Evolutionary conservation across 1,284 basidiomycete species (phyloP).

Genomic region (Ustilago crameri): DNA sequence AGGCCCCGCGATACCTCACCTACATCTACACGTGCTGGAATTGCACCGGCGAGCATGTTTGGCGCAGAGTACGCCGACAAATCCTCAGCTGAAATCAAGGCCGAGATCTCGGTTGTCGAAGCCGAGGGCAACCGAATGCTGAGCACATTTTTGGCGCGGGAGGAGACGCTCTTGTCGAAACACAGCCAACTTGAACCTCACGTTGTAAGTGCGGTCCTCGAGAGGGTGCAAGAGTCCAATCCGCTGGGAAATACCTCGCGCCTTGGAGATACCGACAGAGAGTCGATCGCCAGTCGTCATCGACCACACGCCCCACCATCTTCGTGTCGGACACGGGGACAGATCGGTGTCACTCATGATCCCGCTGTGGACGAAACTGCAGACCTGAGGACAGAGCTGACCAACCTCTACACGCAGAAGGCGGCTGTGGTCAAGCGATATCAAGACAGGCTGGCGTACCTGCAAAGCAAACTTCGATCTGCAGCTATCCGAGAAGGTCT

Average conservation of each 20-base stretch:
- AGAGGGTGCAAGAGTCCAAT: slow-evolving; percentile 7
- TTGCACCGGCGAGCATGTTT: slow-evolving; percentile 35
- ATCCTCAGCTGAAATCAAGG: slow-evolving; percentile 49
- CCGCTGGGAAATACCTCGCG: slow-evolving; percentile 13
- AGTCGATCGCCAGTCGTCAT: neutral
- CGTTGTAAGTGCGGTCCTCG: slow-evolving; percentile 7
- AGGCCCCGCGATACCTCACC: slow-evolving; percentile 9
- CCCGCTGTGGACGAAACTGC: slow-evolving; percentile 5
- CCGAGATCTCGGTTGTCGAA: slow-evolving; percentile 56
- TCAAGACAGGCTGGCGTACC: slow-evolving; percentile 47
- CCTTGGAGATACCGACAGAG: slow-evolving; percentile 1
- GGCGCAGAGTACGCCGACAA: slow-evolving; percentile 51
- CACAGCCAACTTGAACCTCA: slow-evolving; percentile 17
- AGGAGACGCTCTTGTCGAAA: slow-evolving; percentile 42
- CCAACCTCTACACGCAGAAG: slow-evolving; percentile 31
- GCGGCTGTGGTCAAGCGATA: slow-evolving; percentile 50
- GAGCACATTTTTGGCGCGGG: slow-evolving; percentile 43
- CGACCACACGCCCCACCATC: slow-evolving; percentile 24
- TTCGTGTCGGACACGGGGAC: slow-evolving; percentile 17
- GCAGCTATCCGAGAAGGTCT: slow-evolving; percentile 56
- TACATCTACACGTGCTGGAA: slow-evolving; percentile 21
- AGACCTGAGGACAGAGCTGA: slow-evolving; percentile 37
- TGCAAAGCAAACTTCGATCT: slow-evolving; percentile 53
- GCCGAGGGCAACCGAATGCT: slow-evolving; percentile 53
- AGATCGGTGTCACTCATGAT: neutral